These are phyloP conservation scores for Yamadazyma diospyri DNA, from an alignment of 1,139 yeast species.

Conservation along the genomic window DNA sequence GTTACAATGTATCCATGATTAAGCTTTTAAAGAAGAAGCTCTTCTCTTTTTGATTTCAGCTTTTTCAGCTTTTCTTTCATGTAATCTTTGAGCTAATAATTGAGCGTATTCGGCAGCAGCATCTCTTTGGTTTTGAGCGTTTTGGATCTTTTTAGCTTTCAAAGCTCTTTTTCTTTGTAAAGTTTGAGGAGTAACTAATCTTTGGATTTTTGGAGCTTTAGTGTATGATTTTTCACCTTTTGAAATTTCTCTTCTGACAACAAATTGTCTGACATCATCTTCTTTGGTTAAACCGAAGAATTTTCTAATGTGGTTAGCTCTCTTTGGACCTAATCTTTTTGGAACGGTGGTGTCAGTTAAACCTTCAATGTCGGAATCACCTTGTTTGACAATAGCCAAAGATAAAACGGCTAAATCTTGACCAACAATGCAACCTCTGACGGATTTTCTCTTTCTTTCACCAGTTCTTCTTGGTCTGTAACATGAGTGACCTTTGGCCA, in stretches of 20 bases:
- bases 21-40: slow-evolving; percentile 96
- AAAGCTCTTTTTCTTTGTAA: slow-evolving; percentile 99
- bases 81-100: slow-evolving; percentile 96
- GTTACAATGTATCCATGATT: slow-evolving; percentile 22
- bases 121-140: slow-evolving; percentile 99
- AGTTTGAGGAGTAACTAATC: slow-evolving; percentile 98
- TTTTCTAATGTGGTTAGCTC: slow-evolving; percentile 99
- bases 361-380: slow-evolving; percentile 94
- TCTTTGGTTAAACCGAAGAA: slow-evolving; percentile 98
- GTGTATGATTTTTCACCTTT: slow-evolving; percentile 99
- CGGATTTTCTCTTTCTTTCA: slow-evolving; percentile 99
- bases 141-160: slow-evolving; percentile 88
- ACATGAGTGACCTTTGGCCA: slow-evolving; percentile 94
- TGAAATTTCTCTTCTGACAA: slow-evolving; percentile 96
- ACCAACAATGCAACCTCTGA: slow-evolving; percentile 99
- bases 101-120: slow-evolving; percentile 99
- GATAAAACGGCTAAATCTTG: slow-evolving; percentile 95
- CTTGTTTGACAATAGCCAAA: slow-evolving; percentile 93
- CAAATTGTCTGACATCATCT: slow-evolving; percentile 93
- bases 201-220: slow-evolving; percentile 99
- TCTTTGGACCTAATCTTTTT: slow-evolving; percentile 99
- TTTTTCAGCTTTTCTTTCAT: slow-evolving; percentile 97
- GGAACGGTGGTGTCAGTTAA: slow-evolving; percentile 92
- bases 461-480: slow-evolving; percentile 99
- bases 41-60: slow-evolving; percentile 99